Base-by-base conservation (phyloP, 805 yeast species). In the Sugiyamaella lignohabitans region DNA sequence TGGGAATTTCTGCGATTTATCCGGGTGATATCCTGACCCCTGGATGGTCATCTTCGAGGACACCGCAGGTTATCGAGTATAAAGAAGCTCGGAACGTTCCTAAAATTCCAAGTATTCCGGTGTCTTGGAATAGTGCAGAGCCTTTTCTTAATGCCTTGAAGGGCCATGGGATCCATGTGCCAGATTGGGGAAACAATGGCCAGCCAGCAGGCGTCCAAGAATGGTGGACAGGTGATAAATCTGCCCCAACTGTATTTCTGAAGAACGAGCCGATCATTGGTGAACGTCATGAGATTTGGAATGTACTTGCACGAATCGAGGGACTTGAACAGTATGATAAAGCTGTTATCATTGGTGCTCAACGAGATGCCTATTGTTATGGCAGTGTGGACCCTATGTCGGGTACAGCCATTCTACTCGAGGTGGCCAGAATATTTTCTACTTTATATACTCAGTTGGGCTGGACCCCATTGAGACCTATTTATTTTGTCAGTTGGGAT, bases 11-110 rank as follows among this genome's bases (percentile, higher is more conserved):
- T 3, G 59, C 59, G 0, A 63, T 77, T 30, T 75, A 78, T 48
- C 76, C 91, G 1, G 97, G 97, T 5, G 93, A 88, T 61, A 76
- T 87, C 2, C 60, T 85, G 30, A 74, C 84, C 2, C 95, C 95
- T 0, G 96, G 94, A 1, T 79, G 83, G 80, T 70, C 82, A 0
- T 67, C 76, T 19, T 66, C 66, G 35, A 68, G 67, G 19, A 62
- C 63, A 46, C 65, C 65, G 39, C 68, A 68, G 14, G 68, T 71
- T 46, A 59, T 69, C 16, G 65, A 63, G 11, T 67, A 79, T 66
- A 30, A 45, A 18, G 63, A 69, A 4, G 72, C 82, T 1, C 83
- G 71, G 3, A 69, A 76, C 35, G 69, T 85, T 1, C 84, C 95
- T 1, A 73, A 78, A 16, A 77, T 91, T 3, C 95, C 96, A 1